phyloP scores from a whole-genome alignment of 139 green algal species.

The Coccomyxa sp. region DNA sequence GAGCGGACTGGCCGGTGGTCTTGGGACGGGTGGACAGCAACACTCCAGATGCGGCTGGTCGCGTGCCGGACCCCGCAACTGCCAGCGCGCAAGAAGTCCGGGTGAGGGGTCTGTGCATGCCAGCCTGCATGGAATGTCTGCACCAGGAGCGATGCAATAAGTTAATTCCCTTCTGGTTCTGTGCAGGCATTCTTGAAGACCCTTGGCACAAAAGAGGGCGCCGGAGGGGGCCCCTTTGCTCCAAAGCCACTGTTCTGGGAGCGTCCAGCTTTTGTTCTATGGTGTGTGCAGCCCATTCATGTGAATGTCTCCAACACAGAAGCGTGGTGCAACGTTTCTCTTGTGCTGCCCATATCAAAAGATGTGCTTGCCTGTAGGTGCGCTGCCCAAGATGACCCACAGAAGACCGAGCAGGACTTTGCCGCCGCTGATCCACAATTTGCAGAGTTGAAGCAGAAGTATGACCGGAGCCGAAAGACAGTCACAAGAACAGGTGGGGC shows the following conservation, averaged over 20 bases:
- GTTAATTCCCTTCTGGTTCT: neutral
- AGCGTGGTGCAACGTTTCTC: too few relatives aligned
- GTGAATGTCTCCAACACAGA: too few relatives aligned
- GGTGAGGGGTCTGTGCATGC: slow-evolving; percentile 13
- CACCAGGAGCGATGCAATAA: neutral
- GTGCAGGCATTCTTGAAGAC: slow-evolving; percentile 28
- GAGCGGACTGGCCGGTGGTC: slow-evolving; percentile 24
- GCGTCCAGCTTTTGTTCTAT: slow-evolving; percentile 57
- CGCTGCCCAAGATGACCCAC: slow-evolving; percentile 16
- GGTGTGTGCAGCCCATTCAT: slow-evolving; percentile 2
- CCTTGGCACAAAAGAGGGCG: slow-evolving; percentile 29
- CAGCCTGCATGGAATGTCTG: neutral
- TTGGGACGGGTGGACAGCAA: slow-evolving; percentile 62
- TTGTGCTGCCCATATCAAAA: neutral
- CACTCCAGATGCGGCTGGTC: slow-evolving; percentile 16
- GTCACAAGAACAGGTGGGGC: slow-evolving; percentile 57
- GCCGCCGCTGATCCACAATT: slow-evolving; percentile 28
- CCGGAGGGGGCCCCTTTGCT: slow-evolving; percentile 40
- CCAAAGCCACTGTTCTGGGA: slow-evolving; percentile 73
- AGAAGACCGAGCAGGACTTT: slow-evolving; percentile 15
- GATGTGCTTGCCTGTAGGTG: neutral
- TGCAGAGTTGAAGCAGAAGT: slow-evolving; percentile 49
- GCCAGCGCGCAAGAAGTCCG: slow-evolving; percentile 43
- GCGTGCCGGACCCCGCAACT: slow-evolving; percentile 24
- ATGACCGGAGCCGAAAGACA: slow-evolving; percentile 53